Evolutionary conservation across 495 filamentous ascomycete species (phyloP), one percentile per base, ranked within the genome.

Genomic region (Darksidea phi): DNA sequence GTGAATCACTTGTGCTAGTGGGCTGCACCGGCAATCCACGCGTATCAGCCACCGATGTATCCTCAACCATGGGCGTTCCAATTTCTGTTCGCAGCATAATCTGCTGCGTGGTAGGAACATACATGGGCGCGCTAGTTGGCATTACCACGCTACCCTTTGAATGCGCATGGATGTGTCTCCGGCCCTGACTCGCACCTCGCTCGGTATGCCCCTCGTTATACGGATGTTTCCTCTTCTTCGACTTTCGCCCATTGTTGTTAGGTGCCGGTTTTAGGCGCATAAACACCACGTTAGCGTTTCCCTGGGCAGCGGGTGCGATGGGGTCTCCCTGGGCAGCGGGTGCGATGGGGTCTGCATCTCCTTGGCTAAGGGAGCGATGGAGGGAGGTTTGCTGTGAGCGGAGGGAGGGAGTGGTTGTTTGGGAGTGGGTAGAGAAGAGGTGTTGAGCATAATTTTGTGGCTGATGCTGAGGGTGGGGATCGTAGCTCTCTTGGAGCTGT

Each of bases 311-410:
- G 37, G 15, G n/a, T 11, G 48, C 32, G 48, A 53, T 24, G 25
- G 32, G 21, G 2, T 58, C 48, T 24, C 10, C 48, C 42, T 18
- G 12, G 12, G 23, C 6, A 48, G 49, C 21, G 49, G 15, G 12
- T 15, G 34, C 17, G 48, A 52, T 23, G 24, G 37, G 21, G 6
- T 57, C 48, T 53, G 36, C 57, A 23, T 55, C 51, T 8, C 46
- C 36, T 37, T 63, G 48, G 26, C 61, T 57, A 1, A 63, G 48
- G 10, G 61, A 63, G 34, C 61, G 53, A 2, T 47, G 53, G 41
- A 57, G 53, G 24, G 15, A 54, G 17, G 61, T 53, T 34, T 56
- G 59, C 11, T 61, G 23, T 10, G 24, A 11, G 26, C 58, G 58
- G 24, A 20, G 48, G 8, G 57, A 2, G 6, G 46, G 34, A 6